These are phyloP conservation scores for Phytophthora colocasiae DNA, from an alignment of 352 stramenopile genomes.

Conservation along the genomic window DNA sequence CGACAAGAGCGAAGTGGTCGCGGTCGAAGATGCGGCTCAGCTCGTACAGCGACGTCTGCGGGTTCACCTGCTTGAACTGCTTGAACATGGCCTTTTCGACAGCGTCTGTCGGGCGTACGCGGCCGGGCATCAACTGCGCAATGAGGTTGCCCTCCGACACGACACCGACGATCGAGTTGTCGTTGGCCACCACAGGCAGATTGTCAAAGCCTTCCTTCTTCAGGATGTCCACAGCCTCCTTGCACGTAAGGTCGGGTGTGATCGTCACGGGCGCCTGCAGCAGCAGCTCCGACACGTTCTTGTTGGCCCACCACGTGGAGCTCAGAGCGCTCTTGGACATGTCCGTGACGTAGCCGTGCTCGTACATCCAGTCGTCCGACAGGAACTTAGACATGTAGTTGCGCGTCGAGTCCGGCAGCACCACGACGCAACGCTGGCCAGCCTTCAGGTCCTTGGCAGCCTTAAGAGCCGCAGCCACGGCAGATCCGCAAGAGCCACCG, in stretches of 20 bases:
- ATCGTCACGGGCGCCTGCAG: conserved; percentile 93
- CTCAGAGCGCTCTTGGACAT: conserved; percentile 80
- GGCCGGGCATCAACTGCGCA: conserved; percentile 89
- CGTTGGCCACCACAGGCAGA: conserved; percentile 76
- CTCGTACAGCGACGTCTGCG: conserved; percentile 91
- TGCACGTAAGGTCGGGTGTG: conserved; percentile 89
- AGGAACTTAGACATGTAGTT: conserved; percentile 99
- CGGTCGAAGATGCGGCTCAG: conserved; percentile 96
- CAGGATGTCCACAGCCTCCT: conserved; percentile 95
- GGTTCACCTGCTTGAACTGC: conserved; percentile 95
- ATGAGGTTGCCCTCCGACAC: conserved; percentile 97
- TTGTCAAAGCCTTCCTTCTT: conserved; percentile 93
- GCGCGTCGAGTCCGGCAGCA: conserved; percentile 95
- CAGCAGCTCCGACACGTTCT: conserved; percentile 90
- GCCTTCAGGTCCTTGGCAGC: conserved; percentile 87
- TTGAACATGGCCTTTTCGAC: conserved; percentile 96
- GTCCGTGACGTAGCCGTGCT: conserved; percentile 84
- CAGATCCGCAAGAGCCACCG: conserved; percentile 94
- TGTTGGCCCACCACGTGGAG: conserved; percentile 95
- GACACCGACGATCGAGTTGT: conserved; percentile 94
- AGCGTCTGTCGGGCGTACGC: conserved; percentile 85
- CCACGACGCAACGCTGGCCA: conserved; percentile 94
- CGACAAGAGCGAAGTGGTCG: conserved; percentile 96
- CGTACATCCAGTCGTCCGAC: conserved; percentile 95
- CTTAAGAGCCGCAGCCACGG: conserved; percentile 84